These are phyloP conservation scores for Neurospora sp. DNA, from an alignment of 495 filamentous ascomycete species.

Conservation along the genomic window DNA sequence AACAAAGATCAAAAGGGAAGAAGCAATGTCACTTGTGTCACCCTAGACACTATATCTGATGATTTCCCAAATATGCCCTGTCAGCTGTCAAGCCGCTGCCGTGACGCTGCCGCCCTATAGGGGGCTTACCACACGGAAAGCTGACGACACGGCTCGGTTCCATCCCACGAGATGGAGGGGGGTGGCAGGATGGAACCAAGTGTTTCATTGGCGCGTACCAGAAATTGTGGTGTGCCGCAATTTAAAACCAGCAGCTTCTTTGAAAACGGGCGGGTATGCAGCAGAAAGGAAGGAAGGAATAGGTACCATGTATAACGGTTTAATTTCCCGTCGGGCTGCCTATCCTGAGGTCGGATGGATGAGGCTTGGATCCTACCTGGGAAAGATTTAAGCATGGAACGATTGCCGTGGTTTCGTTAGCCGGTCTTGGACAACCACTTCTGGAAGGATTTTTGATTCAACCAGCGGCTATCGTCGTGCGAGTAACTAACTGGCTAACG, in stretches of 20 bases:
- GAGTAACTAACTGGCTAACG: not conserved
- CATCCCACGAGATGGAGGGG: not conserved
- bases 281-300: not conserved
- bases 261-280: not conserved
- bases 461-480: not conserved
- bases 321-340: not conserved
- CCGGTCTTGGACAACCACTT: not conserved
- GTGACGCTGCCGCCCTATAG: not conserved
- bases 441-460: not conserved
- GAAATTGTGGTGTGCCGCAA: not conserved
- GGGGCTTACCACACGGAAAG: not conserved
- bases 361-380: not conserved
- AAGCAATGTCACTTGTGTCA: not conserved
- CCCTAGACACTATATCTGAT: not conserved
- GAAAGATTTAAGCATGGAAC: not conserved
- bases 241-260: not conserved
- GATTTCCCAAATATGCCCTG: not conserved
- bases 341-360: not conserved
- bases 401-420: not conserved
- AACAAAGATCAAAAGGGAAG: not conserved
- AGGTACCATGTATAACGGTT: not conserved
- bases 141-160: not conserved
- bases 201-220: slow-evolving; percentile 1
- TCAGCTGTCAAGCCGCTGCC: not conserved
- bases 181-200: not conserved